Base-by-base conservation (phyloP, 2,329 filamentous ascomycete genomes). In the Talaromyces albobiverticillius region DNA sequence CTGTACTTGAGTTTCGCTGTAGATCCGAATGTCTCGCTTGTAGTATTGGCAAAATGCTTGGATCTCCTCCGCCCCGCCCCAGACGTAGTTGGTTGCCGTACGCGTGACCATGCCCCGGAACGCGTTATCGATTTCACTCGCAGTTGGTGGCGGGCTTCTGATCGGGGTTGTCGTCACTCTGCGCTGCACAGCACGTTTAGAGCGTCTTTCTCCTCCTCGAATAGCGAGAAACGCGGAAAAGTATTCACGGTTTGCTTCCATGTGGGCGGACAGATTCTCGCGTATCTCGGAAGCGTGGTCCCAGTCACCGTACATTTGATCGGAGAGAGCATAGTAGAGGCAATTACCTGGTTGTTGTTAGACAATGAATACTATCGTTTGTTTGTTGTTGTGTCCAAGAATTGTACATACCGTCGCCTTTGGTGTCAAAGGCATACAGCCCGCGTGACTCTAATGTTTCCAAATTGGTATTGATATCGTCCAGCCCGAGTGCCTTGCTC, bases 31-130 rank as follows among this genome's bases (percentile, higher is more conserved):
- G 65, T 87, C 80, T 50, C 80, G 79, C 48, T 80, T 75, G 65
- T 79, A 86, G 20, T 79, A 81, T 53, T 81, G 78, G 25, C 82
- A 80, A 68, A 88, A 88, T 5, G 86, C 86, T 29, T 79, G 78
- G 42, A 89, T 80, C 69, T 88, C 84, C 72, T 86, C 79, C 55
- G 87, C 84, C 64, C 86, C 85, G 23, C 83, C 86, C 70, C 81
- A 88, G 36, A 81, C 81, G 49, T 82, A 82, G 26, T 78, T 76
- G 62, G 79, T 78, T 26, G 81, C 79, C 78, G 88, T 87, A 53
- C 76, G 74, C 57, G 76, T 70, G 11, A 88, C 73, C 66, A 85
- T 82, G 31, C 76, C 76, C 64, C 77, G 77, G 61, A 85, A 79
- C 62, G 84, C 79, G 62, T 79, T 77, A 63, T 83, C 75, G 53